phyloP scores from a whole-genome alignment of 2,329 filamentous ascomycete genomes.

The Cladosporium colombiae region DNA sequence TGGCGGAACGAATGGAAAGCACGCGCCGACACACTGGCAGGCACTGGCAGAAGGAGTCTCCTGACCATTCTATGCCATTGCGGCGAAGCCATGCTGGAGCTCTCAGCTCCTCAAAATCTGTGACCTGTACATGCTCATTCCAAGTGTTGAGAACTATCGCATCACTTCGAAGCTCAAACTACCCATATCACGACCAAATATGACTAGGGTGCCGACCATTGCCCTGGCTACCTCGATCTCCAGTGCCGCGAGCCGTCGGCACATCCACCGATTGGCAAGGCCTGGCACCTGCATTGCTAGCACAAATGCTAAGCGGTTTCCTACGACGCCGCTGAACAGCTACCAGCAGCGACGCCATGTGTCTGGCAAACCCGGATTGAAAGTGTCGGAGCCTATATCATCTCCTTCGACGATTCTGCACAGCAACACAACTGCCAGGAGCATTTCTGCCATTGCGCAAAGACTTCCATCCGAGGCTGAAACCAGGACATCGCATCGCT shows the following conservation, averaged over 20 bases:
- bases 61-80: neutral
- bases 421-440: neutral
- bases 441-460: constrained; percentile 23
- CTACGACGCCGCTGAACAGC: neutral
- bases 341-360: neutral
- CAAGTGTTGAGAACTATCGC: neutral
- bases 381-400: neutral
- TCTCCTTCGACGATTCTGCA: neutral
- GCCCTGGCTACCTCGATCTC: neutral
- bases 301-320: neutral
- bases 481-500: constrained; percentile 20
- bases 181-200: neutral
- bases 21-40: neutral
- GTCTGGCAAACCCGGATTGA: neutral
- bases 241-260: neutral
- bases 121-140: neutral
- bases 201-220: neutral
- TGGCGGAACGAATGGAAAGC: constrained; percentile 10
- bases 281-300: neutral
- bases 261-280: constrained; percentile 10
- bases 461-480: constrained; percentile 22
- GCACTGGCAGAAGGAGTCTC: neutral
- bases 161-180: neutral
- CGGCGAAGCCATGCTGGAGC: neutral
- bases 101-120: neutral